These are phyloP conservation scores for Solanum arcanum DNA, from an alignment of 257 asterid genomes.

Conservation along the genomic window DNA sequence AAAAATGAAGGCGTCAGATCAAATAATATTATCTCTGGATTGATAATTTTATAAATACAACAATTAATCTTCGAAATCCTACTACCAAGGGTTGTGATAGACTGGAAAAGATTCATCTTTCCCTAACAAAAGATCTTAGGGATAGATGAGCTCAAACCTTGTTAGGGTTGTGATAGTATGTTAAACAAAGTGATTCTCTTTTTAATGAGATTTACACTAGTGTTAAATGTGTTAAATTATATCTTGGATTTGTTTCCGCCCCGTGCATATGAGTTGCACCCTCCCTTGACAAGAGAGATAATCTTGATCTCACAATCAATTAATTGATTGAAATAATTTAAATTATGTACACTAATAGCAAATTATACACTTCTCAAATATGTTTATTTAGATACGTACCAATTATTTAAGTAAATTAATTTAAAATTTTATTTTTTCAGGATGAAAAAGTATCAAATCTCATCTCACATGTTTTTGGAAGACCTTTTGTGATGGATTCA, in stretches of 20 bases:
- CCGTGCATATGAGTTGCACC: neutral
- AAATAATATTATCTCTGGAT: too few species aligned
- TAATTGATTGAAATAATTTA: neutral
- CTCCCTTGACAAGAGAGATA: neutral
- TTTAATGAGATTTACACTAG: too few species aligned
- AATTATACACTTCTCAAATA: neutral
- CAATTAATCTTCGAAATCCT: too few species aligned
- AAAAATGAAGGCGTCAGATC: neutral
- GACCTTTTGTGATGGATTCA: neutral
- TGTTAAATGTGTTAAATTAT: neutral
- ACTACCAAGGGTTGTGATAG: too few species aligned
- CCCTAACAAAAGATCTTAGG: too few species aligned
- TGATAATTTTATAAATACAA: too few species aligned
- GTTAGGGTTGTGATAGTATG: too few species aligned
- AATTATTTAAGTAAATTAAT: neutral
- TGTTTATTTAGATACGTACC: neutral
- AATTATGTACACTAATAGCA: neutral
- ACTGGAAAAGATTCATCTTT: too few species aligned
- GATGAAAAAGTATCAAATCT: constrained; percentile 16
- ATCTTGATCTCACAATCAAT: neutral
- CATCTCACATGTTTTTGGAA: constrained; percentile 24
- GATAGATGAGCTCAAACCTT: too few species aligned
- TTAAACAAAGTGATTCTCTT: too few species aligned
- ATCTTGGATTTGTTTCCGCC: neutral
- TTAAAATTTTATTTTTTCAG: constrained; percentile 1